These are phyloP conservation scores for Clarireedia paspali DNA, from an alignment of 2,329 filamentous ascomycete species.

Conservation along the genomic window DNA sequence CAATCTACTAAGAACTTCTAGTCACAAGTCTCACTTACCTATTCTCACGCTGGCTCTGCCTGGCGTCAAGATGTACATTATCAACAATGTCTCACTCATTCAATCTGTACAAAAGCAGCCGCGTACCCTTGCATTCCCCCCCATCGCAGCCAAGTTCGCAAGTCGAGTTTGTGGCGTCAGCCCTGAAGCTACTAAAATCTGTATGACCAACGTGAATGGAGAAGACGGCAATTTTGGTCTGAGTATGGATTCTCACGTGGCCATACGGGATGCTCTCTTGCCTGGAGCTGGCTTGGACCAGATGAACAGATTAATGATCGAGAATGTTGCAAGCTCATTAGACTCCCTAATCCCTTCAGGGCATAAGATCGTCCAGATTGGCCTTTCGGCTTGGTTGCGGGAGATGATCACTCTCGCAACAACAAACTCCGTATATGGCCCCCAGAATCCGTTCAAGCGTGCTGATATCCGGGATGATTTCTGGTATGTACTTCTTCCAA, in stretches of 20 bases:
- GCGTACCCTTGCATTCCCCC: slow-evolving; percentile 32
- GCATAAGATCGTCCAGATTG: not conserved
- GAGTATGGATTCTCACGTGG: not conserved
- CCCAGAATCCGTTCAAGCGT: slow-evolving; percentile 3
- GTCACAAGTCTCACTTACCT: slow-evolving; percentile 17
- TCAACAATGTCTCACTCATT: slow-evolving; percentile 32
- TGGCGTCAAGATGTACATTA: slow-evolving; percentile 36
- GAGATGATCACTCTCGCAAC: not conserved
- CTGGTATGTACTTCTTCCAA: not conserved
- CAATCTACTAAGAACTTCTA: not conserved
- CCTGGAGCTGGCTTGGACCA: not conserved
- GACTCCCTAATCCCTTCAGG: not conserved
- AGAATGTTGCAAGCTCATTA: not conserved
- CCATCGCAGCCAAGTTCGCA: slow-evolving; percentile 27
- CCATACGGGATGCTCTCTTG: not conserved
- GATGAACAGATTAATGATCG: slow-evolving; percentile 1
- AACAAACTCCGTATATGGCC: slow-evolving; percentile 6
- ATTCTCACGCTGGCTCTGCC: slow-evolving; percentile 37
- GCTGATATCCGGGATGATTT: not conserved
- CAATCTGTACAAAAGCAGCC: slow-evolving; percentile 33
- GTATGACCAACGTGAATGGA: slow-evolving; percentile 29
- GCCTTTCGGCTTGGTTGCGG: not conserved
- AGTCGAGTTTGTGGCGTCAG: slow-evolving; percentile 16
- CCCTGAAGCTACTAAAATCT: slow-evolving; percentile 25
- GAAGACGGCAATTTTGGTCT: slow-evolving; percentile 25